phyloP scores from a whole-genome alignment of 1,284 basidiomycete genomes.

The Veloboletus limbatus region DNA sequence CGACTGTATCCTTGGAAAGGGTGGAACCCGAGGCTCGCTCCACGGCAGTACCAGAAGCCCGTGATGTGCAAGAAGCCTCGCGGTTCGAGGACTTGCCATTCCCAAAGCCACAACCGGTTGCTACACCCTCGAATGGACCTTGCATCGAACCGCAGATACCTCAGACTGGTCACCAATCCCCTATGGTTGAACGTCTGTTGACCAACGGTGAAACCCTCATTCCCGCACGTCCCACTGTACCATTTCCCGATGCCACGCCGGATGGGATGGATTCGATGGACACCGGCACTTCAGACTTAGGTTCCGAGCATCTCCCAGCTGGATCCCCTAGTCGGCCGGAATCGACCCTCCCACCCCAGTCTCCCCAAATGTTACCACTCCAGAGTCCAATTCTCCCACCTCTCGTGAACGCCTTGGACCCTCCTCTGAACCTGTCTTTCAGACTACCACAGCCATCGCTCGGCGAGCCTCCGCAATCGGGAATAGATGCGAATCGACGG shows the following conservation, averaged over 20 bases:
- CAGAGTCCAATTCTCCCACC: constrained; percentile 14
- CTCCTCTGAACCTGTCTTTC: constrained; percentile 23
- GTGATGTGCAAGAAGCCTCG: not conserved
- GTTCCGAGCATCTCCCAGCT: not conserved
- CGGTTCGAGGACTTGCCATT: not conserved
- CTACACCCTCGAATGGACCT: not conserved
- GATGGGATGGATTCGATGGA: constrained; percentile 7
- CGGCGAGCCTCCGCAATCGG: not conserved
- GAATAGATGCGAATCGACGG: not conserved
- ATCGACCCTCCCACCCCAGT: not conserved
- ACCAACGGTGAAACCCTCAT: constrained; percentile 1
- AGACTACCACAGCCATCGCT: constrained; percentile 1
- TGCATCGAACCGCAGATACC: not conserved
- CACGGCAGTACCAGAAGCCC: not conserved
- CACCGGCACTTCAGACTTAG: not conserved
- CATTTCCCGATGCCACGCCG: not conserved
- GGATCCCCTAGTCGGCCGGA: not conserved
- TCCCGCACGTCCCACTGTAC: not conserved
- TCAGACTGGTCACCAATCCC: not conserved
- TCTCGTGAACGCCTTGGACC: constrained; percentile 12
- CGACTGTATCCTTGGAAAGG: not conserved
- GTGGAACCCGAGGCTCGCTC: not conserved
- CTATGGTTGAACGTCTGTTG: not conserved
- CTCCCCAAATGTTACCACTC: constrained; percentile 1
- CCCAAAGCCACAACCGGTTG: not conserved